Base-by-base conservation (phyloP, 169 alveolate species). In the Plasmodium yoelii region DNA sequence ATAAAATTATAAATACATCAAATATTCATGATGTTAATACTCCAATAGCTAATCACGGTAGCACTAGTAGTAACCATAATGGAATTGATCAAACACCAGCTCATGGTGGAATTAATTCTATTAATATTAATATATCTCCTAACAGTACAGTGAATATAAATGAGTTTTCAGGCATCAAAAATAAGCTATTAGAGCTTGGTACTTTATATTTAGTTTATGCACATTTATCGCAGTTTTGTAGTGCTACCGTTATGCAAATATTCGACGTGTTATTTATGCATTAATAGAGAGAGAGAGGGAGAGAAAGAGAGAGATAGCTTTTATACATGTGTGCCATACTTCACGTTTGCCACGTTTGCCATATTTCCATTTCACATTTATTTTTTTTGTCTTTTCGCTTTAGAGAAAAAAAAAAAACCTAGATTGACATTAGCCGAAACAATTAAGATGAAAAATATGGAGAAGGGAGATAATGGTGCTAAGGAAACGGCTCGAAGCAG, bases 141-240 rank as follows among this genome's bases (percentile, higher is more conserved):
- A 82, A 67, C 57, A 82, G 65, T 13, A 82, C 72, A 5, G 57
- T 82, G 7, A 82, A 82, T 42, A 34, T 82, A 12, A 82, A 82
- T 44, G 90, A 82, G 12, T 82, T 82, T 63, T 82, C 90, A 47
- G 61, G 71, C 26, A 82, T 82, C 24, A 67, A 70, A 70, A 68
- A 71, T 59, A 82, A 82, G 65, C 56, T 82, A 47, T 46, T 82
- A 46, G 90, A 82, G 65, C 90, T 82, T 47, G 90, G 90, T 82
- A 82, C 60, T 51, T 26, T 51, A 15, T 3, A 51, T 13, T 51
- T 51, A 51, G 4, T 51, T 46, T 46, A 46, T 70, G 65, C 82
- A 67, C 10, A 13, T 34, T 57, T n/a, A 15, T n/a, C n/a, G 28
- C 13, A 46, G 18, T 69, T 69, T 49, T 69, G 8, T 18, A 12